Conservation (phyloP, 2,329 filamentous ascomycete genomes). For the Fusarium pseudocircinatum region DNA sequence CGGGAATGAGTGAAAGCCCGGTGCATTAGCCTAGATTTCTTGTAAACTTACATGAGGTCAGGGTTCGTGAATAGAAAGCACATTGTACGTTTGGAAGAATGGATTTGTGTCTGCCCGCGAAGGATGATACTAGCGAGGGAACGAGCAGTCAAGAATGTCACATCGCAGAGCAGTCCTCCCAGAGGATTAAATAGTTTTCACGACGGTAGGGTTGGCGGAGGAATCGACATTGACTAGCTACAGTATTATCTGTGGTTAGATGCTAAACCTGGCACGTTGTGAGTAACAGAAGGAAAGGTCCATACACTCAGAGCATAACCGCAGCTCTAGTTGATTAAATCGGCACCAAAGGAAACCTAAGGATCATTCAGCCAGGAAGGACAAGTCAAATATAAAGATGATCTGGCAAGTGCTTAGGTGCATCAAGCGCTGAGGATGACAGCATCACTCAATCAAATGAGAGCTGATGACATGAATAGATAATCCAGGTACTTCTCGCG, state of each 20-base stretch:
- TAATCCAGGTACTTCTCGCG: neutral
- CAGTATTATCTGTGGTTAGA: neutral
- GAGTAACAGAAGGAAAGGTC: neutral
- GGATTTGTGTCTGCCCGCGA: neutral
- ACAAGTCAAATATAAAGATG: neutral
- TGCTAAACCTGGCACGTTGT: neutral
- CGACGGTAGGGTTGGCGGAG: no score
- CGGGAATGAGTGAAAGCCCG: neutral
- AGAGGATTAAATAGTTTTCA: neutral
- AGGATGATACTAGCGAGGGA: neutral
- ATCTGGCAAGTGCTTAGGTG: neutral
- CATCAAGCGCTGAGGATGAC: neutral
- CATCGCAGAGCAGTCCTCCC: no score
- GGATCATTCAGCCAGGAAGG: neutral
- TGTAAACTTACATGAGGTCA: neutral
- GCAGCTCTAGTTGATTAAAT: neutral
- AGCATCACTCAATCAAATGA: neutral
- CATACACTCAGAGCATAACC: neutral
- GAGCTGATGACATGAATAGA: neutral
- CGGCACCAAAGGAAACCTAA: neutral
- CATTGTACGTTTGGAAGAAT: neutral
- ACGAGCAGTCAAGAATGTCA: neutral
- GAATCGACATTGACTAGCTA: neutral
- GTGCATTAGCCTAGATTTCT: fast-evolving
- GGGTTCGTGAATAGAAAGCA: neutral